Evolutionary conservation across 352 stramenopile species (phyloP), one percentile per base, ranked within the genome.

Genomic region (Elongisporangium prolatum): DNA sequence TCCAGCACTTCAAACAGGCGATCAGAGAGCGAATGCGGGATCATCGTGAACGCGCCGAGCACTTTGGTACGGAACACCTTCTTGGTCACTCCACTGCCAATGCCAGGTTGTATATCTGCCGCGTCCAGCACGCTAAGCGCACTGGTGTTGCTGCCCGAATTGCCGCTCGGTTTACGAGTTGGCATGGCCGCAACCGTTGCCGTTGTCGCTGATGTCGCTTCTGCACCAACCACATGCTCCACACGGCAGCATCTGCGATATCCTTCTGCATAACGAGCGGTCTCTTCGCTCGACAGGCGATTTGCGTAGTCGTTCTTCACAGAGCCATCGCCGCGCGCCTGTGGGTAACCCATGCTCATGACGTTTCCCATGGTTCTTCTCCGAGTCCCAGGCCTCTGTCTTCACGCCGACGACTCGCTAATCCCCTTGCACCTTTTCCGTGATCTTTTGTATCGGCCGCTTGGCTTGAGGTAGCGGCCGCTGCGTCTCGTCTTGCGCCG

Each of bases 1-100:
- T 95, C 84, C 48, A 95, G 75, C 52, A 95, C 86, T 49, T 91
- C 80, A 59, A 93, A 95, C 49, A 95, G 54, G 44, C 86, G 81
- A 60, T 95, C 86, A 25, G 80, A 77, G n/a, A 95, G 68, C 54
- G 86, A 86, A 61, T 88, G 74, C 28, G 86, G 86, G 48, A 95
- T 88, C 67, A 91, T 75, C 14, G 82, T 72, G 57, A 93, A 95
- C 38, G 78, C 71, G 25, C 77, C 74, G 16, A 95, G 69, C 21
- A 95, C 61, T 60, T 93, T 93, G 53, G 68, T 75, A n/a, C 86
- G 84, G 51, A 95, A 95, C 44, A 83, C 54, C 51, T 89, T 89
- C 68, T 93, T 93, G 55, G 40, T 75, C 38, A 92, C 48, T 16
- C 75, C 50, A 16, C 60, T 50, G 9, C 57, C 57, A 11, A 61